Conservation (phyloP, 2,329 filamentous ascomycete species). For the Ascochyta pisi region DNA sequence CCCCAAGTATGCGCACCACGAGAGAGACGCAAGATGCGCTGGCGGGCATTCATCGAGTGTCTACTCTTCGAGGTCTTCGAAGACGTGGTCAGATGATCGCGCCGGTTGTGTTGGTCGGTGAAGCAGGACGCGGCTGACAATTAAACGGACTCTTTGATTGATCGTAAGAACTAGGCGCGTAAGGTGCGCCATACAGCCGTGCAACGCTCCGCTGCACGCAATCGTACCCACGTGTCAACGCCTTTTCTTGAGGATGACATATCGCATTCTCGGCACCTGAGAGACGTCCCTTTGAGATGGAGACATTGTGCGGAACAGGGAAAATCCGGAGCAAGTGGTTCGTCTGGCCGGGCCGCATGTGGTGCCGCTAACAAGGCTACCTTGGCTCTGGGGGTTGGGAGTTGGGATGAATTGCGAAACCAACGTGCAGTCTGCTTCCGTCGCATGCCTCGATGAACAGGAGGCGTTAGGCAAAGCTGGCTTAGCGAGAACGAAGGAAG, state of each 20-base stretch:
- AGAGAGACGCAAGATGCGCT: conserved; percentile 20
- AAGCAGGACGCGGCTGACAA: conserved; percentile 19
- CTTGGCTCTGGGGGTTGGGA: background rate
- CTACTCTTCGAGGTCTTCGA: background rate
- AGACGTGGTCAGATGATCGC: conserved; percentile 7
- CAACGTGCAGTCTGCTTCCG: background rate
- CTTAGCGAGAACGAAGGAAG: conserved; percentile 7
- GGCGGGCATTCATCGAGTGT: conserved; percentile 9
- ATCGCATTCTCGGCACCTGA: conserved; percentile 10
- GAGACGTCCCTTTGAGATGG: background rate
- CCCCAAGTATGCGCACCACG: conserved; percentile 9
- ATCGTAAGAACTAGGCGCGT: conserved; percentile 7
- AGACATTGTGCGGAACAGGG: conserved; percentile 4
- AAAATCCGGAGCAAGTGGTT: conserved; percentile 10
- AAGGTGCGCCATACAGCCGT: conserved; percentile 21
- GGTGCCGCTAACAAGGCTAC: conserved; percentile 12
- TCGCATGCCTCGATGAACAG: background rate
- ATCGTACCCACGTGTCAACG: conserved; percentile 28
- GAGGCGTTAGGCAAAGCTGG: conserved; percentile 2
- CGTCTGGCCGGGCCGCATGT: conserved; percentile 15
- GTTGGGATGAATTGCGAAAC: background rate
- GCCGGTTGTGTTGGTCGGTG: conserved; percentile 15
- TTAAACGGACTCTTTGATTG: conserved; percentile 4
- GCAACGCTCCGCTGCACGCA: conserved; percentile 23
- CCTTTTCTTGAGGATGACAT: conserved; percentile 18